Evolutionary conservation across 75 land plant genomes (phyloP).

Genomic region (Cryptomeria japonica): DNA sequence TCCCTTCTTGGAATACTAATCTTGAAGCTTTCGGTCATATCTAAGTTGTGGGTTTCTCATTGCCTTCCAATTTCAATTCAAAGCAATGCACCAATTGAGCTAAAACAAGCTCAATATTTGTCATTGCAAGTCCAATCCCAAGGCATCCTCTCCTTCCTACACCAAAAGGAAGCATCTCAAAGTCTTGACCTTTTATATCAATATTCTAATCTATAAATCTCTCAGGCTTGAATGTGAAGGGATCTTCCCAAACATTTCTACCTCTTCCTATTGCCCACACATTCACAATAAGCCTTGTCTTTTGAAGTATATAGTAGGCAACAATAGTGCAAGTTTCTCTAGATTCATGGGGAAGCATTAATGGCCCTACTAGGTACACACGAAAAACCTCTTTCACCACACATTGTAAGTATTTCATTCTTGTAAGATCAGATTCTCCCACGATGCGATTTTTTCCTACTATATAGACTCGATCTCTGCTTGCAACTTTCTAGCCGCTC

Average conservation of each 20-base stretch:
- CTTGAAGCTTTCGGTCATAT: not conserved
- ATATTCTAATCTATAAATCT: not conserved
- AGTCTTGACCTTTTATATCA: conserved; percentile 3
- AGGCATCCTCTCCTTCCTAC: conserved; percentile 10
- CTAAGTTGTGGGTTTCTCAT: not conserved
- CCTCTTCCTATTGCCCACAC: conserved; percentile 14
- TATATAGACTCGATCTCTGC: conserved; percentile 17
- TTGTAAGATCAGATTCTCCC: conserved; percentile 3
- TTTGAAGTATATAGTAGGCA: conserved; percentile 5
- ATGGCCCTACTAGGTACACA: conserved; percentile 3
- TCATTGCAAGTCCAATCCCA: not conserved
- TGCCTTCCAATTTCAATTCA: not conserved
- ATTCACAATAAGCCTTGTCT: not conserved
- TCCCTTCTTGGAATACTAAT: not conserved
- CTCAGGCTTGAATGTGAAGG: conserved; percentile 11
- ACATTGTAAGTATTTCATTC: not conserved
- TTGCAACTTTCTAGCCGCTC: not conserved
- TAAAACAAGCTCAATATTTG: not conserved
- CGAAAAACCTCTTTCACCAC: conserved; percentile 10
- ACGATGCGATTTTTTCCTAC: not conserved
- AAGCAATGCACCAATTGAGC: conserved; percentile 1
- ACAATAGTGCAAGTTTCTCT: not conserved
- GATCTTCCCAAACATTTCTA: conserved; percentile 1
- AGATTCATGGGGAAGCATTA: conserved; percentile 13
- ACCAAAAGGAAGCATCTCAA: conserved; percentile 14